These are phyloP conservation scores for Pythium diclinum DNA, from an alignment of 352 stramenopile genomes.

Conservation along the genomic window DNA sequence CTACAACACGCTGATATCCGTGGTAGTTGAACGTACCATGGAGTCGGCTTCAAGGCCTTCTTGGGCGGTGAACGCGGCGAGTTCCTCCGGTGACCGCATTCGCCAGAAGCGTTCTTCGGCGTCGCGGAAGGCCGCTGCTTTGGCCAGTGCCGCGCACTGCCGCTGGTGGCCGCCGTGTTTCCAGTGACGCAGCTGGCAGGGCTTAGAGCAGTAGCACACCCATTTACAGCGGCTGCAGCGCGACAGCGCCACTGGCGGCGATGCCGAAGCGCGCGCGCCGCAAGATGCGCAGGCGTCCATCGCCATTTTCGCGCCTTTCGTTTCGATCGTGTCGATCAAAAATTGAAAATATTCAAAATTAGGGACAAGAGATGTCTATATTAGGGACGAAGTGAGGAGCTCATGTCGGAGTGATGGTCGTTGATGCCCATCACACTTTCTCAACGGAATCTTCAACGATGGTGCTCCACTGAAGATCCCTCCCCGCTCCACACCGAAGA, in stretches of 20 bases:
- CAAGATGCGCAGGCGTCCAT: slow-evolving; percentile 22
- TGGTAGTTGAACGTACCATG: slow-evolving; percentile 32
- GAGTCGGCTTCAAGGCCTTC: slow-evolving; percentile 40
- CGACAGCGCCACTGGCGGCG: slow-evolving; percentile 17
- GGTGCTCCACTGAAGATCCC: no score
- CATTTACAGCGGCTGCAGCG: slow-evolving; percentile 58
- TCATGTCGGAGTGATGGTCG: no score
- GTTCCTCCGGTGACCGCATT: slow-evolving; percentile 13
- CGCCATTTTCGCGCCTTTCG: neutral
- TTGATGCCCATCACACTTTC: no score
- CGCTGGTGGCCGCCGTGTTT: slow-evolving; percentile 31
- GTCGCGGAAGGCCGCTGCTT: slow-evolving; percentile 19
- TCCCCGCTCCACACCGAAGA: no score
- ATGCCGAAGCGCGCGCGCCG: neutral
- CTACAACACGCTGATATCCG: neutral
- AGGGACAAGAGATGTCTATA: neutral
- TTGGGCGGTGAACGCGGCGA: slow-evolving; percentile 24
- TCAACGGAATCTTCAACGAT: no score
- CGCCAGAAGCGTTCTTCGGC: slow-evolving; percentile 19
- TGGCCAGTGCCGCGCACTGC: slow-evolving; percentile 31
- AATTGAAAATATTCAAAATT: neutral
- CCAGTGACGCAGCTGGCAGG: slow-evolving; percentile 56
- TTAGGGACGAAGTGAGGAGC: neutral
- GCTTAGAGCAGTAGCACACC: slow-evolving; percentile 56
- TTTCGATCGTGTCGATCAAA: neutral